Evolutionary conservation across 177 flowering plant genomes (phyloP).

Genomic region (Vitis hybrid): DNA sequence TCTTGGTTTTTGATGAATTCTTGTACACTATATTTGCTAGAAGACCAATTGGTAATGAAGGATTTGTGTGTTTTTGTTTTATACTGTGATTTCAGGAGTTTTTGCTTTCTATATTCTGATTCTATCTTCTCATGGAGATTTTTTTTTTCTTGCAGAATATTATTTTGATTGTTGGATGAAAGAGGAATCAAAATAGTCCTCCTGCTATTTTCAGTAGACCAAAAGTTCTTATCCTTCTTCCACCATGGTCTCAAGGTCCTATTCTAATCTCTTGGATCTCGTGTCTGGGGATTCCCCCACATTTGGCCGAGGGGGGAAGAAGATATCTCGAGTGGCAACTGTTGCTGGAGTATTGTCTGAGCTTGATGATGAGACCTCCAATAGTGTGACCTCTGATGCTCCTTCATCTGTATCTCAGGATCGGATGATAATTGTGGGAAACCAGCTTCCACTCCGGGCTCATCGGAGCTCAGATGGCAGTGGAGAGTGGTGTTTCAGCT

Average conservation of each 20-base stretch:
- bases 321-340: conserved; percentile 80
- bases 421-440: conserved; percentile 87
- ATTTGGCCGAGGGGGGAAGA: conserved; percentile 58
- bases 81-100: not conserved
- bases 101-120: not conserved
- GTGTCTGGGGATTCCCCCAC: conserved; percentile 62
- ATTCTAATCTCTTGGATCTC: conserved; percentile 84
- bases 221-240: not conserved
- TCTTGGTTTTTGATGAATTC: no score
- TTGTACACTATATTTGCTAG: no score
- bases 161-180: conserved; percentile 3
- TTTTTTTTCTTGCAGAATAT: conserved; percentile 14
- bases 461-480: conserved; percentile 44
- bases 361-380: conserved; percentile 65
- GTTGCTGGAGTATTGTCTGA: conserved; percentile 78
- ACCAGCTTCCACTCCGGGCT: conserved; percentile 84
- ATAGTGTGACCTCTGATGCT: conserved; percentile 74
- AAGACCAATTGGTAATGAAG: no score
- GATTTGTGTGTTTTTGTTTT: not conserved
- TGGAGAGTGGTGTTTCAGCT: conserved; percentile 72
- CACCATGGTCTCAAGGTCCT: conserved; percentile 85
- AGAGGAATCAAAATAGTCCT: not conserved
- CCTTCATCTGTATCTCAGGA: conserved; percentile 78
- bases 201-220: conserved; percentile 1
- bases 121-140: not conserved